These are phyloP conservation scores for Margaritispora aquatica DNA, from an alignment of 495 filamentous ascomycete species.

Conservation along the genomic window DNA sequence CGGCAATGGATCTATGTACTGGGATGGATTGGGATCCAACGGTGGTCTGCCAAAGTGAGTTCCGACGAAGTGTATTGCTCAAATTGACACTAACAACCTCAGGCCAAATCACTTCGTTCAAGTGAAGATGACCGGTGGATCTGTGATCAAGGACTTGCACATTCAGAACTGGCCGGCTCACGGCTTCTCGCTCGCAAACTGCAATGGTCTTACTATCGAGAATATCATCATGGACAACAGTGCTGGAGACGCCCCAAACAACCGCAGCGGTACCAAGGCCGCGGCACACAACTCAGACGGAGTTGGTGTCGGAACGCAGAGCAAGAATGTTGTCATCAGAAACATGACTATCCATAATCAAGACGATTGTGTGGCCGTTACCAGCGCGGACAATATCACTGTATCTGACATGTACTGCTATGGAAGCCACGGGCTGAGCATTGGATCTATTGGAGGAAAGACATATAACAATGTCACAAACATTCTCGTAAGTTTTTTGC, in stretches of 20 bases:
- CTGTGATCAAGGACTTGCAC: conserved; percentile 30
- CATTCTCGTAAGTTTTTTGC: conserved; percentile 26
- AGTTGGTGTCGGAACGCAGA: conserved; percentile 31
- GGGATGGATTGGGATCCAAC: conserved; percentile 44
- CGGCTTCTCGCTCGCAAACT: conserved; percentile 31
- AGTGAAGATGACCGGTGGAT: conserved; percentile 31
- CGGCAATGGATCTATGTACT: conserved; percentile 39
- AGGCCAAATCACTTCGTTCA: conserved; percentile 42
- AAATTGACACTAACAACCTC: conserved; percentile 1
- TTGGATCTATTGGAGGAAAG: conserved; percentile 43
- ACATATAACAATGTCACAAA: conserved; percentile 41
- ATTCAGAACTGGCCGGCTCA: conserved; percentile 40
- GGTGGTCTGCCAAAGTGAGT: conserved; percentile 35
- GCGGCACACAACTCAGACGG: conserved; percentile 40
- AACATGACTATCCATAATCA: conserved; percentile 35
- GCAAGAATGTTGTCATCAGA: conserved; percentile 26
- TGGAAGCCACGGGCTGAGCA: conserved; percentile 41
- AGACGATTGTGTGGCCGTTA: conserved; percentile 41
- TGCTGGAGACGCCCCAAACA: conserved; percentile 38
- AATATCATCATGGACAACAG: conserved; percentile 35
- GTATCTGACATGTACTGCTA: conserved; percentile 33
- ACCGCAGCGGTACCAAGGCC: conserved; percentile 25
- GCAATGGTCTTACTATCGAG: conserved; percentile 25
- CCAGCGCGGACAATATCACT: conserved; percentile 31
- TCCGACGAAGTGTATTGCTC: background rate